Evolutionary conservation across 2,329 filamentous ascomycete genomes (phyloP).

Genomic region (Ilyonectria destructans): DNA sequence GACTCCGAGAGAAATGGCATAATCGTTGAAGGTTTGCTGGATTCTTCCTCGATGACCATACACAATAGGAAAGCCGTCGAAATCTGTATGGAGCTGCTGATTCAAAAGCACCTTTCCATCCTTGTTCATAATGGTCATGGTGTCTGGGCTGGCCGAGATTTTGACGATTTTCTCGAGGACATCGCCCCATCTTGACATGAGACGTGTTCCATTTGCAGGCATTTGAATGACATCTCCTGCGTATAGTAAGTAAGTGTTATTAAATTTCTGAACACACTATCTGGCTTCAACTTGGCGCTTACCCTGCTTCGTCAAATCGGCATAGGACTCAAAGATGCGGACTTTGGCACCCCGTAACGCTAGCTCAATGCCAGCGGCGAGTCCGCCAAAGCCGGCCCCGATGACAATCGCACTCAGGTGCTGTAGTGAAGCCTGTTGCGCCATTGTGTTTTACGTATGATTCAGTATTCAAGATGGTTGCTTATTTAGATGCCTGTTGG

Average conservation of each 20-base stretch:
- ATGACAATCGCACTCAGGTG: conserved; percentile 10
- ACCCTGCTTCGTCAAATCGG: background rate
- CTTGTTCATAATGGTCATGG: conserved; percentile 8
- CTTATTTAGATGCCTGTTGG: background rate
- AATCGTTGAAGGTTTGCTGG: conserved; percentile 6
- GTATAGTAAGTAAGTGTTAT: background rate
- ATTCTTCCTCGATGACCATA: conserved; percentile 14
- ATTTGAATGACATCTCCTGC: conserved; percentile 20
- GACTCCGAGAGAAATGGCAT: conserved; percentile 12
- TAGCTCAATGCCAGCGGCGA: conserved; percentile 14
- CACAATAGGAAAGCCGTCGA: conserved; percentile 9
- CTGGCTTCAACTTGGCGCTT: background rate
- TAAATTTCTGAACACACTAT: background rate
- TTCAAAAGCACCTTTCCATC: conserved; percentile 9
- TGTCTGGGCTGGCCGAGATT: conserved; percentile 3
- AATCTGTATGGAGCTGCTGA: conserved; percentile 11
- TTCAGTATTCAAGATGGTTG: background rate
- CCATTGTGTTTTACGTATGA: background rate
- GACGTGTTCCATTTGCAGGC: conserved; percentile 10
- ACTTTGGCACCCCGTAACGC: conserved; percentile 8
- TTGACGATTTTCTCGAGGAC: conserved; percentile 7
- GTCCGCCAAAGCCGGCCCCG: conserved; percentile 16
- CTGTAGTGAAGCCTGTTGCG: background rate
- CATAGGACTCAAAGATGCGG: conserved; percentile 5
- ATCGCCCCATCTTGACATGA: conserved; percentile 11